Evolutionary conservation across 2,329 filamentous ascomycete genomes (phyloP).

Genomic region (Fusarium coffeatum): DNA sequence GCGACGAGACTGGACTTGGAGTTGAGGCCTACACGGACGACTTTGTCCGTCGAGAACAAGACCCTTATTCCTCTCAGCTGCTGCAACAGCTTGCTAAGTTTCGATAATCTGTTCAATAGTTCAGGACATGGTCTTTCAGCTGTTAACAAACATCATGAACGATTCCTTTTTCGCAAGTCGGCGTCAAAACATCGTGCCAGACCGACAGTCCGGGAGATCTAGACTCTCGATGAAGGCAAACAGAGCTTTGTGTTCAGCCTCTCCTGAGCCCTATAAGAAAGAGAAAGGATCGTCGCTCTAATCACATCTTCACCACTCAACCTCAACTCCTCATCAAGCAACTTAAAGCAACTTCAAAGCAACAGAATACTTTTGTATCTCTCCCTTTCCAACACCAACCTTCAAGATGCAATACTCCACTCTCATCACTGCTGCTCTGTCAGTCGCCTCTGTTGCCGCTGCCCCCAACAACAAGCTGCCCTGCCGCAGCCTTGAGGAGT

Average conservation of each 20-base stretch:
- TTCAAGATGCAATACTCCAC: neutral
- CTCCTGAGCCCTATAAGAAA: neutral
- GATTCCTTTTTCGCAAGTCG: neutral
- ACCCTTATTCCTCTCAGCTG: neutral
- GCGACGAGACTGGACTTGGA: neutral
- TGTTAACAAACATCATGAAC: neutral
- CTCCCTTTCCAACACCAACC: neutral
- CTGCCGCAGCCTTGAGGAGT: slow-evolving; percentile 1
- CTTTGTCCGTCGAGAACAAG: neutral
- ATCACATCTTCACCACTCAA: neutral
- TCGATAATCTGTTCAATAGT: neutral
- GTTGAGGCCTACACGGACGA: neutral
- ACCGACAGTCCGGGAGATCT: neutral
- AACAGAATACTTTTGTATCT: neutral
- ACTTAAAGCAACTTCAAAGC: neutral
- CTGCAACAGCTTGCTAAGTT: neutral
- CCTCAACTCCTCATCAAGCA: neutral
- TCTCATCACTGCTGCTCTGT: neutral
- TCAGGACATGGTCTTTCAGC: neutral
- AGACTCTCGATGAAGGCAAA: neutral
- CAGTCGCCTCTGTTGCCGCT: neutral
- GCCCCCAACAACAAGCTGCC: neutral
- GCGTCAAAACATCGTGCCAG: neutral
- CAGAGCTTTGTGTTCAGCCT: neutral
- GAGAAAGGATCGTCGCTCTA: neutral